Evolutionary conservation across 1,284 basidiomycete species (phyloP).

Genomic region (Blastosporella zonata): DNA sequence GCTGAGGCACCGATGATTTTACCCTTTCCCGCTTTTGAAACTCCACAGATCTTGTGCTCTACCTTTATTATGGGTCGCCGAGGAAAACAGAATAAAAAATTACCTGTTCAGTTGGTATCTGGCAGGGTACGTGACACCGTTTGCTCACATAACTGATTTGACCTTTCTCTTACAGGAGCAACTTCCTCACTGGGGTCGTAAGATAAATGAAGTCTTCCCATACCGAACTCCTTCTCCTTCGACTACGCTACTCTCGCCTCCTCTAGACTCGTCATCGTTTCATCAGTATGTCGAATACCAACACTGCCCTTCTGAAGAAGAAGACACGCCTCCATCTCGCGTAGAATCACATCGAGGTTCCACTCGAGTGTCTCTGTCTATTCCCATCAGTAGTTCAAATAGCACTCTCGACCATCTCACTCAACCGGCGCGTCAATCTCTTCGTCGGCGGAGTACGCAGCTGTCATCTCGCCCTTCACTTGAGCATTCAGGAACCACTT

Average conservation of each 20-base stretch:
- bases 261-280: background rate
- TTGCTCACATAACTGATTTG: background rate
- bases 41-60: background rate
- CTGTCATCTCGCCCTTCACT: background rate
- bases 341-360: background rate
- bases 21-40: background rate
- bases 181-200: constrained; percentile 9
- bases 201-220: background rate
- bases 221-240: background rate
- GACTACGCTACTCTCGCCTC: background rate
- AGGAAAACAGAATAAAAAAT: constrained; percentile 5
- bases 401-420: background rate
- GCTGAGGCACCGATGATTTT: background rate
- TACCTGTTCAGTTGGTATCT: background rate
- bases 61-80: constrained; percentile 7
- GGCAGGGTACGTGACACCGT: constrained; percentile 1
- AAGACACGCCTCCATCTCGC: background rate
- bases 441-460: background rate
- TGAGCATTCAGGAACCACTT: background rate
- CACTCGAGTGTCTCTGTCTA: background rate
- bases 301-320: background rate
- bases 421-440: background rate
- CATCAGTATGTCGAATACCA: constrained; percentile 3
- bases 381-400: background rate
- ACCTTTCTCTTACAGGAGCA: background rate